Evolutionary conservation across 2,329 filamentous ascomycete genomes (phyloP), one percentile per base, ranked within the genome.

Genomic region (Diaporthe caulivora): DNA sequence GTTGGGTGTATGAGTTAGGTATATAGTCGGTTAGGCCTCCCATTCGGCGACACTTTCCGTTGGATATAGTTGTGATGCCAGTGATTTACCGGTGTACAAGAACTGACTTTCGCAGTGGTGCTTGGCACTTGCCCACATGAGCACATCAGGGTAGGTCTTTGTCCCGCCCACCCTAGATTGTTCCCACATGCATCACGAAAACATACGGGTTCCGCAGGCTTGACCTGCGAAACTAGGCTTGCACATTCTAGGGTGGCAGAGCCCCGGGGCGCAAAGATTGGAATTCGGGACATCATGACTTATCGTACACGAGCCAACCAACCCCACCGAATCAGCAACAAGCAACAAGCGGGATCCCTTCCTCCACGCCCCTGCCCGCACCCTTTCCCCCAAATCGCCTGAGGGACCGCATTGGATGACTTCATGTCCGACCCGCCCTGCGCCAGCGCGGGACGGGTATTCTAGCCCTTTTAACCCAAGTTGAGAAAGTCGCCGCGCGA

Each of bases 271-370:
- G 18, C 11, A 18, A 64, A 9, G 58, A 49, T 64, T 64, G 42
- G 42, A 31, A 49, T 64, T 34, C 42, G 58, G 58, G 40, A 24
- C 58, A 44, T 31, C 60, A 64, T 64, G 60, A 64, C 60, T 64
- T 64, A 42, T 49, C 21, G 42, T 42, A 26, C 17, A 26, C 40
- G 15, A 31, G 55, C 40, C 26, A 49, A n/a, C 40, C 26, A 49
- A n/a, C 42, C 58, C 58, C 58, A 26, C 42, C 18, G 60, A 49
- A 49, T 34, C n/a, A n/a, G n/a, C n/a, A n/a, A n/a, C n/a, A n/a
- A n/a, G n/a, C n/a, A n/a, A n/a, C 31, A 57, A 57, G 54, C 54
- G 54, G 31, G 21, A 24, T 37, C 54, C 37, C n/a, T 42, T 34
- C 34, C 58, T 29, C 60, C 60, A 65, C 42, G 60, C 26, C 29